phyloP scores from a whole-genome alignment of 139 green algal genomes.

The Volvox reticuliferus region DNA sequence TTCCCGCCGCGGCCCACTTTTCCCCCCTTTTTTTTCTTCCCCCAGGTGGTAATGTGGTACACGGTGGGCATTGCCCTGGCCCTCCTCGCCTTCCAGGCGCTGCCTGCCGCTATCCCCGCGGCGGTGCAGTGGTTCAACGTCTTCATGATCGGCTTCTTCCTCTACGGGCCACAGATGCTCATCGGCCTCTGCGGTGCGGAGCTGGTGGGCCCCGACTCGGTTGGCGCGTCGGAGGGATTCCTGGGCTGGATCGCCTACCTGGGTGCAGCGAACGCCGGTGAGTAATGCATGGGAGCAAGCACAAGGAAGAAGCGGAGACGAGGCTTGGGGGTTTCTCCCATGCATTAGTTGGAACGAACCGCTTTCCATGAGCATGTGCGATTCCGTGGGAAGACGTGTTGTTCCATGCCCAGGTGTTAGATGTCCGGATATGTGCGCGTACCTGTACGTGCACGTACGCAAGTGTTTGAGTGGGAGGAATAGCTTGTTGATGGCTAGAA shows the following conservation, averaged over 20 bases:
- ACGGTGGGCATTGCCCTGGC: slow-evolving; percentile 85
- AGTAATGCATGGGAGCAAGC: background rate
- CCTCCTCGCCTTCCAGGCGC: slow-evolving; percentile 80
- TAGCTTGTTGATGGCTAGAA: too few relatives aligned
- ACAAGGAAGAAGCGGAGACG: too few relatives aligned
- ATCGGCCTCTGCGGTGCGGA: slow-evolving; percentile 98
- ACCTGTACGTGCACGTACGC: too few relatives aligned
- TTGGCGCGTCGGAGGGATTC: slow-evolving; percentile 95
- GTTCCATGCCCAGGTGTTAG: too few relatives aligned
- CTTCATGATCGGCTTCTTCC: slow-evolving; percentile 97
- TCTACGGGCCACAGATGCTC: slow-evolving; percentile 94
- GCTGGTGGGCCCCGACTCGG: slow-evolving; percentile 88
- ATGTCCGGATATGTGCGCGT: too few relatives aligned
- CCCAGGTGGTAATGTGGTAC: slow-evolving; percentile 94
- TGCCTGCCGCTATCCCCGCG: slow-evolving; percentile 69
- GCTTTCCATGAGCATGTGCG: too few relatives aligned
- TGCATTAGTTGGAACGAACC: background rate
- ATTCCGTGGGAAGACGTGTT: background rate
- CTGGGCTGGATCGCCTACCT: slow-evolving; percentile 94
- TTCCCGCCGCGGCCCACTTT: background rate
- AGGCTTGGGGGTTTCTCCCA: background rate
- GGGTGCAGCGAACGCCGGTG: slow-evolving; percentile 66
- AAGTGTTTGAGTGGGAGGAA: too few relatives aligned
- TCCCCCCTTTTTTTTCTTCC: background rate
- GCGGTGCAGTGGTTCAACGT: slow-evolving; percentile 90